Evolutionary conservation across 2,329 filamentous ascomycete genomes (phyloP).

Genomic region (Xylaria digitata): DNA sequence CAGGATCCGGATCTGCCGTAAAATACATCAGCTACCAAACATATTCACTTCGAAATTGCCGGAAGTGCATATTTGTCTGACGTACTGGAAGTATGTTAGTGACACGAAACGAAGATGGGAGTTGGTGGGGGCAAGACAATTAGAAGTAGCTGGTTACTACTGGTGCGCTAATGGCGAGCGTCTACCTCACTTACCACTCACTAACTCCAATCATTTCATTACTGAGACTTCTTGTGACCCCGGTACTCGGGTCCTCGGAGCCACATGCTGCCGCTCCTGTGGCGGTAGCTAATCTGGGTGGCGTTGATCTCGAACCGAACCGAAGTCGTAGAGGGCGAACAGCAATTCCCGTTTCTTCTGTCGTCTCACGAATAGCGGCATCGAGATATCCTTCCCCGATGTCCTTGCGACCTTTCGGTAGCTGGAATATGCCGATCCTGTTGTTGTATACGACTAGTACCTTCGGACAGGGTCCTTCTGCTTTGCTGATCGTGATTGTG

Average conservation of each 20-base stretch:
- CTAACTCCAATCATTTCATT: constrained; percentile 48
- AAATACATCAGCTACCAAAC: constrained; percentile 28
- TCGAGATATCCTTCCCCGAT: constrained; percentile 57
- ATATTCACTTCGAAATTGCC: constrained; percentile 9
- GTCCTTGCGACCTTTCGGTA: constrained; percentile 62
- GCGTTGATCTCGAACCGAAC: constrained; percentile 58
- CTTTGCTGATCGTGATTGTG: constrained; percentile 57
- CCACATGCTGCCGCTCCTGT: constrained; percentile 34
- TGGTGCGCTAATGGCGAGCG: constrained; percentile 11
- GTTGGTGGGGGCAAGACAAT: constrained; percentile 3
- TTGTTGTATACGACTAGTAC: constrained; percentile 59
- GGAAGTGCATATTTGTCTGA: constrained; percentile 25
- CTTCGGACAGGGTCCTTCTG: constrained; percentile 43
- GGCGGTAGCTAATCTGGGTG: constrained; percentile 40
- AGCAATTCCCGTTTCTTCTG: constrained; percentile 60
- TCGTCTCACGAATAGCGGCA: constrained; percentile 60
- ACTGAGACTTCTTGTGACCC: constrained; percentile 45
- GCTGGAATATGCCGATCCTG: constrained; percentile 57
- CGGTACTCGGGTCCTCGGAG: constrained; percentile 43
- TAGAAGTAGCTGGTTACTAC: constrained; percentile 15
- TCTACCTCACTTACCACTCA: constrained; percentile 44
- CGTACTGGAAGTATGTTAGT: constrained; percentile 41
- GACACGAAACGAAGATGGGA: constrained; percentile 10
- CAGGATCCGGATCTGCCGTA: constrained; percentile 48
- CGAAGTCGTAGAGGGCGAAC: constrained; percentile 54